Evolutionary conservation across 306 rosid species (phyloP).

Genomic region (Pterocarpus santalinus): DNA sequence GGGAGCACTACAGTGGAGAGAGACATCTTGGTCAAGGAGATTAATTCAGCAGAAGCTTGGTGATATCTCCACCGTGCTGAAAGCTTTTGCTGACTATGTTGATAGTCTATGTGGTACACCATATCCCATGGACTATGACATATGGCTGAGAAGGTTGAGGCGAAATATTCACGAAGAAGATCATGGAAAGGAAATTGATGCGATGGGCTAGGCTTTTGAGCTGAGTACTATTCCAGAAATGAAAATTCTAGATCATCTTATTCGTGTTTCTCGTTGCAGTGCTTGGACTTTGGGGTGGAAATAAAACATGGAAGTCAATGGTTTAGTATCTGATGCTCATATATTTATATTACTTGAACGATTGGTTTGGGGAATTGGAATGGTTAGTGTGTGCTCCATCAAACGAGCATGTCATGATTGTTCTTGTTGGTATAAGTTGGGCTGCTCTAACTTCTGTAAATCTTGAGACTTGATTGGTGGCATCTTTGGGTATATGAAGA

Average conservation of each 20-base stretch:
- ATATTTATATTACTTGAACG: conserved; percentile 40
- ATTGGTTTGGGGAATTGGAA: conserved; percentile 30
- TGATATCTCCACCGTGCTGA: conserved; percentile 82
- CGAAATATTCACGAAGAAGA: conserved; percentile 81
- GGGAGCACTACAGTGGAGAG: conserved; percentile 97
- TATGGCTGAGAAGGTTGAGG: conserved; percentile 93
- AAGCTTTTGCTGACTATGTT: conserved; percentile 95
- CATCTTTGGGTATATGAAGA: conserved; percentile 48
- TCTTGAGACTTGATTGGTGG: conserved; percentile 42
- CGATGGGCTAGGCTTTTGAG: conserved; percentile 60
- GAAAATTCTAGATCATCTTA: conserved; percentile 39
- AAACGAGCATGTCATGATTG: conserved; percentile 43
- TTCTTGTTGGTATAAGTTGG: conserved; percentile 31
- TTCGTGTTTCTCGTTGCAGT: conserved; percentile 46
- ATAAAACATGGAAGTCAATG: conserved; percentile 48
- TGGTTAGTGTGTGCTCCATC: conserved; percentile 32
- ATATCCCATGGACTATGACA: conserved; percentile 88
- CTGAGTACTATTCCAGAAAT: conserved; percentile 40
- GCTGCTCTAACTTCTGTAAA: conserved; percentile 39
- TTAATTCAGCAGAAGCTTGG: conserved; percentile 95
- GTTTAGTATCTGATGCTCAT: conserved; percentile 45
- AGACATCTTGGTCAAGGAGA: conserved; percentile 93
- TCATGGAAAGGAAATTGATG: conserved; percentile 82
- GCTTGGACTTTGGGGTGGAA: conserved; percentile 47
- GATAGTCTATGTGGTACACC: conserved; percentile 99